Evolutionary conservation across 495 filamentous ascomycete genomes (phyloP).

Genomic region (Annulohypoxylon stygium): DNA sequence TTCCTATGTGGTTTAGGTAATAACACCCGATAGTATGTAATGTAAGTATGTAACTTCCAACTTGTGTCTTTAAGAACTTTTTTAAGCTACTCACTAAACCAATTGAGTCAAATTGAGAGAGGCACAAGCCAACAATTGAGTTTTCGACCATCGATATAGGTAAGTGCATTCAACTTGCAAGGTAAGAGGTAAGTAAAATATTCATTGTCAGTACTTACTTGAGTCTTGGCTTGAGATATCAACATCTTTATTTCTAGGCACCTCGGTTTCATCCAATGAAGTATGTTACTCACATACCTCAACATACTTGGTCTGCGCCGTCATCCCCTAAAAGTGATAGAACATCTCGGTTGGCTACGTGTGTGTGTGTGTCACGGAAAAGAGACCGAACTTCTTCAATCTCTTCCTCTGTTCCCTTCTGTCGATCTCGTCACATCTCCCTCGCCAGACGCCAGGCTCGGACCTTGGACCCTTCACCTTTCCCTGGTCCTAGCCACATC

Average conservation of each 20-base stretch:
- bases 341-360: constrained; percentile 32
- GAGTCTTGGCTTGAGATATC: background rate
- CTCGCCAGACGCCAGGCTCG: constrained; percentile 17
- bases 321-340: background rate
- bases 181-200: background rate
- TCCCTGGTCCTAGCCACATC: constrained; percentile 32
- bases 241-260: background rate
- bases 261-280: background rate
- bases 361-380: constrained; percentile 21
- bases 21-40: constrained; percentile 25
- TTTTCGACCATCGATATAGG: background rate
- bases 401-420: constrained; percentile 14
- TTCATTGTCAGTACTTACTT: background rate
- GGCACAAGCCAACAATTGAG: constrained; percentile 17
- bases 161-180: background rate
- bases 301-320: background rate
- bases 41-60: background rate
- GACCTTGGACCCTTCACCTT: constrained; percentile 13
- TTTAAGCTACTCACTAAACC: constrained; percentile 7
- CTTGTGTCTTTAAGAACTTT: constrained; percentile 2
- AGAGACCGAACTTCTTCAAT: constrained; percentile 13
- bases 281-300: constrained; percentile 2
- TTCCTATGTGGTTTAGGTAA: constrained; percentile 33
- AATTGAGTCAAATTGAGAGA: constrained; percentile 20
- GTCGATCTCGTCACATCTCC: constrained; percentile 29